These are phyloP conservation scores for Colletotrichum euphorbiae DNA, from an alignment of 2,329 filamentous ascomycete species.

Conservation along the genomic window DNA sequence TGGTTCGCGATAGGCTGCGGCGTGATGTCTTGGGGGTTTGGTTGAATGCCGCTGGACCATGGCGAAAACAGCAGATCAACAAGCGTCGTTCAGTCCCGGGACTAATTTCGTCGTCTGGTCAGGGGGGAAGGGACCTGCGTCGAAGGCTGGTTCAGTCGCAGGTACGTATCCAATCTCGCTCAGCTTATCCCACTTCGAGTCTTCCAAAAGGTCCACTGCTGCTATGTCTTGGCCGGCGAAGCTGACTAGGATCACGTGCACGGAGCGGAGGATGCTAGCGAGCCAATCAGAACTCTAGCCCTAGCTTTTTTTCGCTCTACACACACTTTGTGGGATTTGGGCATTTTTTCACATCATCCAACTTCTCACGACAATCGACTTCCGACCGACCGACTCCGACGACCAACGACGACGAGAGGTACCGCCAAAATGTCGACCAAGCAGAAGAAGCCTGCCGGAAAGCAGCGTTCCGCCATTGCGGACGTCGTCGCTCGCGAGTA, in stretches of 20 bases:
- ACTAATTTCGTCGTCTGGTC: conserved; percentile 40
- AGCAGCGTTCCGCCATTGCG: conserved; percentile 91
- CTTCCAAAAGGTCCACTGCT: not conserved
- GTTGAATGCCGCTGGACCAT: conserved; percentile 15
- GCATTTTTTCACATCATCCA: conserved; percentile 25
- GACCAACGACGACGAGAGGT: conserved; percentile 45
- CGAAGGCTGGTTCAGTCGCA: conserved; percentile 1
- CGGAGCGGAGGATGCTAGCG: not conserved
- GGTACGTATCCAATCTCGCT: conserved; percentile 24
- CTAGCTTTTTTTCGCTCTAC: conserved; percentile 38
- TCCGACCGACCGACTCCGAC: conserved; percentile 38
- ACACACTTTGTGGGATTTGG: conserved; percentile 39
- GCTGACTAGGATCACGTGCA: conserved; percentile 23
- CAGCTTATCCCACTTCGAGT: conserved; percentile 4
- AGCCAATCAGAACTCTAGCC: conserved; percentile 25
- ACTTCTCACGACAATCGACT: conserved; percentile 39
- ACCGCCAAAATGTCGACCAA: conserved; percentile 70
- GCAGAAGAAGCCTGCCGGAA: conserved; percentile 74
- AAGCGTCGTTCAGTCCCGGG: conserved; percentile 30
- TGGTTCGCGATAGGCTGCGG: conserved; percentile 33
- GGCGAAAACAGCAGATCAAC: conserved; percentile 37
- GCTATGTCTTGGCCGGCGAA: not conserved
- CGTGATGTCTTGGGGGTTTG: conserved; percentile 22
- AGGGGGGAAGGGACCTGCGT: conserved; percentile 24
- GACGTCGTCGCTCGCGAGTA: conserved; percentile 99